phyloP scores from a whole-genome alignment of 1,284 basidiomycete genomes.

The Cryptococcus floricola region DNA sequence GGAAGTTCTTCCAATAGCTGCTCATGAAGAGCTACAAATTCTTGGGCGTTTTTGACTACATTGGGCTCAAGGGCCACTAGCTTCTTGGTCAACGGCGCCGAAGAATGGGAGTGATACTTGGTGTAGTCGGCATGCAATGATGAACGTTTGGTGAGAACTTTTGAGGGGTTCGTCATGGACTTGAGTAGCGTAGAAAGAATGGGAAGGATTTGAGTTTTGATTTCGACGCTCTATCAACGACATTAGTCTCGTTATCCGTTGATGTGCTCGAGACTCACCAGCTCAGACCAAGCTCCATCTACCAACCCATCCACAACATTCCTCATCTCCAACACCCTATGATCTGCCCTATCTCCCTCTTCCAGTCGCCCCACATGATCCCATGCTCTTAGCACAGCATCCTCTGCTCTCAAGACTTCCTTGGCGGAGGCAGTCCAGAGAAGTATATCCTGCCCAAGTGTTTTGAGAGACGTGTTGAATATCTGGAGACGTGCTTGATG shows the following conservation, averaged over 20 bases:
- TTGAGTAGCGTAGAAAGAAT: constrained; percentile 38
- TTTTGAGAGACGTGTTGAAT: constrained; percentile 33
- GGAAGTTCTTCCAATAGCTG: constrained; percentile 50
- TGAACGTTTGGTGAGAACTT: constrained; percentile 40
- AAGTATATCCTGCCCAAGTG: constrained; percentile 43
- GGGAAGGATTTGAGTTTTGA: constrained; percentile 35
- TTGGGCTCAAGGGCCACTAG: constrained; percentile 17
- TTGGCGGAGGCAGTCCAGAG: constrained; percentile 37
- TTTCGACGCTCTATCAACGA: not conserved
- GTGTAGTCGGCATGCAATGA: constrained; percentile 41
- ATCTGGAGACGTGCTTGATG: constrained; percentile 33
- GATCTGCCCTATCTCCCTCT: constrained; percentile 32
- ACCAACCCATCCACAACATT: constrained; percentile 36
- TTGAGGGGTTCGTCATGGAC: constrained; percentile 38
- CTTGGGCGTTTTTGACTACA: constrained; percentile 38
- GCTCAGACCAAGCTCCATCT: constrained; percentile 28
- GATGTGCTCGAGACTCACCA: constrained; percentile 33
- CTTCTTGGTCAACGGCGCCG: constrained; percentile 23
- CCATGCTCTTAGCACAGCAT: constrained; percentile 34
- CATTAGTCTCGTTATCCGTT: not conserved
- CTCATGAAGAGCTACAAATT: constrained; percentile 48
- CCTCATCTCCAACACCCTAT: constrained; percentile 40
- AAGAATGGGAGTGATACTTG: constrained; percentile 31
- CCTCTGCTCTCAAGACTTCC: constrained; percentile 31
- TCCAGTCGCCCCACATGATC: constrained; percentile 39